Evolutionary conservation across 2,329 filamentous ascomycete species (phyloP).

Genomic region (Zasmidium cellare): DNA sequence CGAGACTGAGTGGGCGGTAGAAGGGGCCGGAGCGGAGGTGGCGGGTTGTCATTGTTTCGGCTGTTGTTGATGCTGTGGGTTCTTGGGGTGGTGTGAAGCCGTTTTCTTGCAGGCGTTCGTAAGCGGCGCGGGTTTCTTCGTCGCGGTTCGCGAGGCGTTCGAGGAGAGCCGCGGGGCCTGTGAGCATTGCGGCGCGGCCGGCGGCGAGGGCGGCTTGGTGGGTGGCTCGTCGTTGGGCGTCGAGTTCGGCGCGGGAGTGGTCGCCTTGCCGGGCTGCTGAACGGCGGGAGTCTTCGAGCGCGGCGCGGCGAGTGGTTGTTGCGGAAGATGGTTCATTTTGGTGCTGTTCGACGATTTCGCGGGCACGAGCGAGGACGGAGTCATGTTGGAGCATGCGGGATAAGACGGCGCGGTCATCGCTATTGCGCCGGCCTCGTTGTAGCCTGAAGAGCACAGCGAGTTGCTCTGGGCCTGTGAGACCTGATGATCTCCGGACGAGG

Average conservation of each 20-base stretch:
- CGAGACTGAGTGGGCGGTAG: slow-evolving; percentile 10
- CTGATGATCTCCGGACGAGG: slow-evolving; percentile 23
- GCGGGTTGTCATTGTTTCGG: slow-evolving; percentile 12
- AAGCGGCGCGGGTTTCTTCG: slow-evolving; percentile 29
- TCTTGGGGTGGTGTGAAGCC: slow-evolving; percentile 8
- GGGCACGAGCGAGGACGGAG: slow-evolving; percentile 18
- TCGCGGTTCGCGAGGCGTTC: slow-evolving; percentile 28
- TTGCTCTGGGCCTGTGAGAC: slow-evolving; percentile 23
- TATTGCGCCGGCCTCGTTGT: slow-evolving; percentile 25
- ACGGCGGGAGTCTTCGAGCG: background rate
- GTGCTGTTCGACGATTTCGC: slow-evolving; percentile 19
- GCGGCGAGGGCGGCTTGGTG: slow-evolving; percentile 29
- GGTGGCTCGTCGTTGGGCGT: slow-evolving; percentile 29
- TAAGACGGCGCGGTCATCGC: slow-evolving; percentile 23
- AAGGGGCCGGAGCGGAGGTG: slow-evolving; percentile 3
- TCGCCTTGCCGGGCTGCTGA: slow-evolving; percentile 28
- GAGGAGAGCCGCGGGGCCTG: slow-evolving; percentile 23
- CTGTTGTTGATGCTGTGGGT: slow-evolving; percentile 1
- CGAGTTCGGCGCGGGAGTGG: slow-evolving; percentile 29
- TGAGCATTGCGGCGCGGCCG: slow-evolving; percentile 29
- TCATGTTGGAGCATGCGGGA: slow-evolving; percentile 25
- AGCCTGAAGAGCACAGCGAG: slow-evolving; percentile 30
- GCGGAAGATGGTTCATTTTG: background rate
- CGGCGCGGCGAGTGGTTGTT: background rate
- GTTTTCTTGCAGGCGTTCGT: slow-evolving; percentile 24